phyloP scores from a whole-genome alignment of 192 early-diverging fungal species.

The Piromyces finnis region DNA sequence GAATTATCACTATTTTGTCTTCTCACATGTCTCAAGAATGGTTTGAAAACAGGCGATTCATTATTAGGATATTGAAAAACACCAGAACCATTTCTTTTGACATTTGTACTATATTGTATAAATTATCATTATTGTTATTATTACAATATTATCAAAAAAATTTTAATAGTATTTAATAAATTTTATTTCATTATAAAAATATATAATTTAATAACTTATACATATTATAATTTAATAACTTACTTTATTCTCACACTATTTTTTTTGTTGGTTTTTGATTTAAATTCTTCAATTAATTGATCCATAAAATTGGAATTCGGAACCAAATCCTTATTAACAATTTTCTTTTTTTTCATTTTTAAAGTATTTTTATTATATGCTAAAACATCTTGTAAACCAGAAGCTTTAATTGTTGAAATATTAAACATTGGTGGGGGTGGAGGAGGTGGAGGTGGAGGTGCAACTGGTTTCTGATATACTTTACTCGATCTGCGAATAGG shows the following conservation, averaged over 20 bases:
- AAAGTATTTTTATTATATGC: not conserved
- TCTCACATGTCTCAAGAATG: not conserved
- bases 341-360: not conserved
- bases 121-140: too few species aligned
- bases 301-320: not conserved
- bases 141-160: too few species aligned
- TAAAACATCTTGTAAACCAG: not conserved
- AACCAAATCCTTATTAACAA: not conserved
- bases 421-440: not conserved
- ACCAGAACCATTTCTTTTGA: not conserved
- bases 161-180: too few species aligned
- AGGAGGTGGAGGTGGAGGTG: not conserved
- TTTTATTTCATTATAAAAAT: too few species aligned
- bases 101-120: not conserved
- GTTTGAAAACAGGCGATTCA: not conserved
- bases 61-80: not conserved
- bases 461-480: not conserved
- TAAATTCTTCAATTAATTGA: not conserved
- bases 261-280: not conserved
- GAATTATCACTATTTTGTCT: not conserved
- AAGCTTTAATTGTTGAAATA: not conserved
- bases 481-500: not conserved
- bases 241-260: not conserved
- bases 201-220: too few species aligned
- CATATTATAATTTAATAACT: too few species aligned